Base-by-base conservation (phyloP, 306 rosid genomes). In the Bauhinia variegata region DNA sequence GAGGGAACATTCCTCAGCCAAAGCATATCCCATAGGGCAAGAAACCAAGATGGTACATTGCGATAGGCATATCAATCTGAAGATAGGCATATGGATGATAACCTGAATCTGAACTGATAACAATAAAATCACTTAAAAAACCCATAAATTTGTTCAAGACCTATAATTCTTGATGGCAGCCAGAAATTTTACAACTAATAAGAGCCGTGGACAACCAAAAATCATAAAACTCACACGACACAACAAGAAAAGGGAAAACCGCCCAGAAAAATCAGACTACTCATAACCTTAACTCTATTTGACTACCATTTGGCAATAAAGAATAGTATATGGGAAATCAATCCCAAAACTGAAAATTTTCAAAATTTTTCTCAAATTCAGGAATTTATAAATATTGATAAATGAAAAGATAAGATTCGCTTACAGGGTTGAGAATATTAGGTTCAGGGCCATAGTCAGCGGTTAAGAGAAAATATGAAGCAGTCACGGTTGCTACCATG, bases 401-500 rank as follows among this genome's bases (percentile, higher is more conserved):
- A 44, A 28, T 11, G 19, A 5, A 12, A 12, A 18, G n/a, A 28
- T 4, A 7, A 30, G 46, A 11, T 50, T 38, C 33, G 54, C 83
- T 65, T 75, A 82, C 89, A 11, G 87, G 87, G 44, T 85, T 85
- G 14, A 85, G 85, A 56, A 11, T 78, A 67, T 85, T 82, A 59
- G 85, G 85, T 67, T 76, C 72, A 3, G 87, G 55, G 55, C 87
- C 87, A 49, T 85, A 85, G 13, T 85, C 85, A 16, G 89, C 85
- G 48, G 89, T 85, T 57, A 85, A 61, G 68, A 82, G 87, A 77
- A 85, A 85, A 63, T 85, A 85, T 3, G 83, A 63, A 93, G 9
- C 89, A 95, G 88, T 68, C 17, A 82, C 48, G 9, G 98, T 93
- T 11, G 95, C 83, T 5, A 76, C 87, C 86, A 88, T 63, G 8